A percentile compares a stretch with the other conserved stretches of the same genome.
phyloP scores from a whole-genome alignment of 768 basidiomycete species.

The Boletus tomentosulus region DNA sequence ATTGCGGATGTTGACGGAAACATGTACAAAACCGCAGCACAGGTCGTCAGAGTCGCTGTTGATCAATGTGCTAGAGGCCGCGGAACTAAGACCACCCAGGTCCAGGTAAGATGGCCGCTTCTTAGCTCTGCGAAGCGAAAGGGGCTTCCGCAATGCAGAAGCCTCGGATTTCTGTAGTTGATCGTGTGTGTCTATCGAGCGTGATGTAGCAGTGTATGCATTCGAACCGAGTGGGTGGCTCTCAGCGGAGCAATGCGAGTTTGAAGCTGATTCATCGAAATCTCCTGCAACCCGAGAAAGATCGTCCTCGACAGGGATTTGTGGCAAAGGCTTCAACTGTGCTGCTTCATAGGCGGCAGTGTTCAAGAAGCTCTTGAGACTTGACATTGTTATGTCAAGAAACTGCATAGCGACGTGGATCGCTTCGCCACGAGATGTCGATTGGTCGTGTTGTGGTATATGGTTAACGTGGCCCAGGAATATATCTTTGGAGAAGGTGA shows the following conservation, averaged over 20 bases:
- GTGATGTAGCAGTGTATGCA: background rate
- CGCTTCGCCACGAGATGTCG: constrained; percentile 4
- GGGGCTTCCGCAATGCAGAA: constrained; percentile 15
- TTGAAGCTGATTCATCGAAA: background rate
- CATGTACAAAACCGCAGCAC: constrained; percentile 17
- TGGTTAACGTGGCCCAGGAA: constrained; percentile 21
- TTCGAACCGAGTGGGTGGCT: background rate
- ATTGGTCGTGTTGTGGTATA: constrained; percentile 1
- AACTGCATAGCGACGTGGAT: constrained; percentile 21
- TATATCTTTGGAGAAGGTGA: constrained; percentile 19
- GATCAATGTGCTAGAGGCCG: constrained; percentile 21
- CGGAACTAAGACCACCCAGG: constrained; percentile 1
- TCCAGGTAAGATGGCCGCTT: constrained; percentile 6
- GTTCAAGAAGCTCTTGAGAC: constrained; percentile 30
- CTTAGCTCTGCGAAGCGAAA: constrained; percentile 7
- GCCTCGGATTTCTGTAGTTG: constrained; percentile 10
- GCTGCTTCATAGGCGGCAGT: constrained; percentile 27
- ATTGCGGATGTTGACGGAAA: constrained; percentile 24
- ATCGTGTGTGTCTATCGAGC: constrained; percentile 1
- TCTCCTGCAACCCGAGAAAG: constrained; percentile 1
- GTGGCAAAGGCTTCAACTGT: constrained; percentile 27
- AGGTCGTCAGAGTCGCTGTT: constrained; percentile 12
- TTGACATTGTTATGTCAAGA: constrained; percentile 30
- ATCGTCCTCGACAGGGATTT: constrained; percentile 11
- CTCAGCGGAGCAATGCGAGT: constrained; percentile 6